Percentiles rank a stretch among this genome's conserved stretches.
These are phyloP conservation scores for Oemleria cerasiformis DNA, from an alignment of 306 rosid species.

Conservation along the genomic window DNA sequence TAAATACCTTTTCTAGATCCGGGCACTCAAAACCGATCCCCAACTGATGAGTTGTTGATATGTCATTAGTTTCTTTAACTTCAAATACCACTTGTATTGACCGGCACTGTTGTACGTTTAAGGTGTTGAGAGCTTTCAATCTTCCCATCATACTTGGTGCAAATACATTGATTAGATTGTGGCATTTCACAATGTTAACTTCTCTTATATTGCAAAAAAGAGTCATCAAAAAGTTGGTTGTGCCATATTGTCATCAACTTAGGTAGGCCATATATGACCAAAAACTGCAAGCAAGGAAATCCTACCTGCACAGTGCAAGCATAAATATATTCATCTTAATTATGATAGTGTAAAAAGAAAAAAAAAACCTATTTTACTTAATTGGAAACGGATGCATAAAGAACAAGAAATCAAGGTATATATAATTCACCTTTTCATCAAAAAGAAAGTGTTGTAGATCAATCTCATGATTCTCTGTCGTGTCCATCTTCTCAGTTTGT, in stretches of 20 bases:
- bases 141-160: not conserved
- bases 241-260: not conserved
- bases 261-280: not conserved
- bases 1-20: conserved; percentile 12
- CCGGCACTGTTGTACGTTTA: not conserved
- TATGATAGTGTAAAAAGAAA: no score
- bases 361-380: no score
- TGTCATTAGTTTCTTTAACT: no score
- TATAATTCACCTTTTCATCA: not conserved
- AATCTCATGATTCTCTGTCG: not conserved
- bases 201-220: not conserved
- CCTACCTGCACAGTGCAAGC: not conserved
- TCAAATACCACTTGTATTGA: no score
- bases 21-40: conserved; percentile 6
- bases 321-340: no score
- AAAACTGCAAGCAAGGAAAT: not conserved
- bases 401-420: no score
- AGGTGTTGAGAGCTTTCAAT: conserved; percentile 2
- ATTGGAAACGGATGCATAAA: no score
- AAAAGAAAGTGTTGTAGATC: not conserved
- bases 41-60: not conserved
- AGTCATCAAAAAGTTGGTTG: not conserved
- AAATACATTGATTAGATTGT: not conserved
- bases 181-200: not conserved
- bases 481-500: not conserved